Evolutionary conservation across 305 asterid genomes (phyloP).

Genomic region (Solanum hybrid): DNA sequence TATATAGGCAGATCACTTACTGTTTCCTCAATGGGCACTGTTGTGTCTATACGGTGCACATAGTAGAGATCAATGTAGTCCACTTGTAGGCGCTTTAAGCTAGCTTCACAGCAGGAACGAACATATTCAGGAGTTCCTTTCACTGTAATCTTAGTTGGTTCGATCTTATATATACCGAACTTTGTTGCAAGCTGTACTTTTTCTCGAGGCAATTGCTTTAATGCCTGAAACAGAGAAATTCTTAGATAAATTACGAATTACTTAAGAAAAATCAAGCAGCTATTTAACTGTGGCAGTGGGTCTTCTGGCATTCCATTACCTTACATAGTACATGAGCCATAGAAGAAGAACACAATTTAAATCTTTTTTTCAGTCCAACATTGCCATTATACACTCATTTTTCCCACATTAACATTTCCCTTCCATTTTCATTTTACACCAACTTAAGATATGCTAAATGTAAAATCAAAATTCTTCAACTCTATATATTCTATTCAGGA

Average conservation of each 20-base stretch:
- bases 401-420: background rate
- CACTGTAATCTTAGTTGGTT: constrained; percentile 16
- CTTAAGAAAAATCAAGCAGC: background rate
- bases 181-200: constrained; percentile 43
- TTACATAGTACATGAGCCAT: background rate
- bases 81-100: constrained; percentile 41
- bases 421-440: background rate
- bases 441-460: background rate
- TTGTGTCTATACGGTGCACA: constrained; percentile 40
- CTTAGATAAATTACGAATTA: background rate
- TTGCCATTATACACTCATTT: background rate
- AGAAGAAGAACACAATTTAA: background rate
- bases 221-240: constrained; percentile 27
- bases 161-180: constrained; percentile 28
- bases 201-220: constrained; percentile 46
- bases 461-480: background rate
- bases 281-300: background rate
- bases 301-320: background rate
- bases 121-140: constrained; percentile 47
- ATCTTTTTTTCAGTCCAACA: background rate
- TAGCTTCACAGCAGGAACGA: constrained; percentile 46
- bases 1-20: constrained; percentile 10
- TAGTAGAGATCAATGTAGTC: constrained; percentile 50
- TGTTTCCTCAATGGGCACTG: constrained; percentile 49
- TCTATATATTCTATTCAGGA: background rate